These are phyloP conservation scores for Penicillium silybi DNA, from an alignment of 495 filamentous ascomycete species.

Conservation along the genomic window DNA sequence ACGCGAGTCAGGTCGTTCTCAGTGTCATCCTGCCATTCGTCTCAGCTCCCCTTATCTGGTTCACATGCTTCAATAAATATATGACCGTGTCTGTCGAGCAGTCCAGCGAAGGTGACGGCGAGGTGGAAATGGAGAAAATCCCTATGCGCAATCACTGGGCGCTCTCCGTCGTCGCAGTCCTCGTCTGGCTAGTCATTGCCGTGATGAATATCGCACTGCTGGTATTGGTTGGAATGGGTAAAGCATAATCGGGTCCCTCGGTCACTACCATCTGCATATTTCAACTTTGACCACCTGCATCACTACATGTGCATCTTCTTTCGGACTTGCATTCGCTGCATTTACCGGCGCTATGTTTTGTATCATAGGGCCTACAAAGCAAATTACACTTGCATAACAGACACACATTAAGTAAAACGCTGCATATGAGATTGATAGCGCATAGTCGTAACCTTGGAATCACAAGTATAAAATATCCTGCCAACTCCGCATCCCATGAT, in stretches of 20 bases:
- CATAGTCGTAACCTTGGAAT: not conserved
- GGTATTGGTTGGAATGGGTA: constrained; percentile 61
- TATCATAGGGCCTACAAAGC: not conserved
- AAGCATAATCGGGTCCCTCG: constrained; percentile 23
- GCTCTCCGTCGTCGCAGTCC: constrained; percentile 47
- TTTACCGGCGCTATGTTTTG: not conserved
- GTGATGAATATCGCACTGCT: constrained; percentile 72
- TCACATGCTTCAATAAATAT: constrained; percentile 75
- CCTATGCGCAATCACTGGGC: constrained; percentile 62
- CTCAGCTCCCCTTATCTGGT: constrained; percentile 78
- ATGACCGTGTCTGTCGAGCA: constrained; percentile 61
- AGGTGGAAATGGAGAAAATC: constrained; percentile 30
- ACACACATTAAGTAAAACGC: not conserved
- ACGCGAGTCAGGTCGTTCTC: constrained; percentile 73
- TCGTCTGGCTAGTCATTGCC: constrained; percentile 66
- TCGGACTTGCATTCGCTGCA: not conserved
- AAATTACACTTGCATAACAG: not conserved
- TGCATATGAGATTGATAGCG: not conserved
- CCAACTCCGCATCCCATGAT: not conserved
- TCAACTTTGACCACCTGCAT: not conserved
- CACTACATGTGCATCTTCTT: not conserved
- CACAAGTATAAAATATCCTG: not conserved
- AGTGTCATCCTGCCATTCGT: constrained; percentile 80
- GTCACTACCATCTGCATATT: not conserved
- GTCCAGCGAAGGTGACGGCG: constrained; percentile 22